phyloP scores from a whole-genome alignment of 2,329 filamentous ascomycete genomes.

The Beauveria brongniartii region DNA sequence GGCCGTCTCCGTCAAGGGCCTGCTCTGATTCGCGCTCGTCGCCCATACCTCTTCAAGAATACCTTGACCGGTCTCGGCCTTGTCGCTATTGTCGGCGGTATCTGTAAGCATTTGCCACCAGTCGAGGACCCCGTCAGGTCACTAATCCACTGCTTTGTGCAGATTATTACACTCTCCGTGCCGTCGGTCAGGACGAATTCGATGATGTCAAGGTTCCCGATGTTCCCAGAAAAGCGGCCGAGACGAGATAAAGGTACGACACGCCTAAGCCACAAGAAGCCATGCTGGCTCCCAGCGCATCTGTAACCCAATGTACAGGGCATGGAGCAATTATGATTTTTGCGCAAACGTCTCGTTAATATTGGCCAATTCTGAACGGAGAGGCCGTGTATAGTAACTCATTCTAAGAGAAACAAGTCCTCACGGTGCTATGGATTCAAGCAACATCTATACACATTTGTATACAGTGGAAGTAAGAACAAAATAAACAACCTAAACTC shows the following conservation, averaged over 20 bases:
- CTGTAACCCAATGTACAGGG: neutral
- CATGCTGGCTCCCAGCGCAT: neutral
- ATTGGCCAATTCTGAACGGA: neutral
- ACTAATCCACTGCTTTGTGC: conserved; percentile 13
- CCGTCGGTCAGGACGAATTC: conserved; percentile 94
- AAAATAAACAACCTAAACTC: conserved; percentile 9
- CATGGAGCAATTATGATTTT: neutral
- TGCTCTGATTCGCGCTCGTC: conserved; percentile 82
- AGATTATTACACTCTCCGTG: conserved; percentile 62
- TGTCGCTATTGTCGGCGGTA: conserved; percentile 65
- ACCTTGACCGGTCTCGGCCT: conserved; percentile 70
- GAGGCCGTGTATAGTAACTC: conserved; percentile 1
- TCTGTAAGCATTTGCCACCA: conserved; percentile 58
- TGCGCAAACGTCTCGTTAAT: neutral
- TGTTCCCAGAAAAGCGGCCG: conserved; percentile 45
- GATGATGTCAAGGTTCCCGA: conserved; percentile 89
- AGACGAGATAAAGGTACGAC: conserved; percentile 21
- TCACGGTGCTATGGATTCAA: neutral
- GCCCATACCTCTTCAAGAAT: conserved; percentile 90
- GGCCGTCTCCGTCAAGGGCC: conserved; percentile 76
- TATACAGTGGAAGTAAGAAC: neutral
- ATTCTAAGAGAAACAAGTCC: neutral
- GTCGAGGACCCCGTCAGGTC: neutral
- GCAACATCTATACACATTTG: neutral
- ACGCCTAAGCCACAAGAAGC: neutral